These are phyloP conservation scores for Centaurea solstitialis DNA, from an alignment of 129 eudicot genomes.

Conservation along the genomic window DNA sequence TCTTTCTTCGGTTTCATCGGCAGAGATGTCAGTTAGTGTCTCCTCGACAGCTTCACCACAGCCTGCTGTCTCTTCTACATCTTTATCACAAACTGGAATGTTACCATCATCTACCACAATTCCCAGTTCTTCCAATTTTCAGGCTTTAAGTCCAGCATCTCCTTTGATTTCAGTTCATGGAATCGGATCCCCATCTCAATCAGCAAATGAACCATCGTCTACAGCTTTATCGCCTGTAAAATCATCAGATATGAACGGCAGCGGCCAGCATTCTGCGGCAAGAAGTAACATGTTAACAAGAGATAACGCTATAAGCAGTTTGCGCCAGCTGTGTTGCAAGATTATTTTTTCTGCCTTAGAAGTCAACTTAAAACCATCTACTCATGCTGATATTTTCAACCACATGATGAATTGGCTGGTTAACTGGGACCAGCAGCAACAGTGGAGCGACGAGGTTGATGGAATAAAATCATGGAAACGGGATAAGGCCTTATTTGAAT, in stretches of 20 bases:
- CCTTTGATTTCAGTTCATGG: slow-evolving; percentile 85
- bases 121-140: slow-evolving; percentile 67
- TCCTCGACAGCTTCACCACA: slow-evolving; percentile 55
- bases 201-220: slow-evolving; percentile 79
- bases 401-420: slow-evolving; percentile 94
- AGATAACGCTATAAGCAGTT: slow-evolving; percentile 82
- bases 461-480: slow-evolving; percentile 67
- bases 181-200: slow-evolving; percentile 90
- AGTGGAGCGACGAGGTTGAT: slow-evolving; percentile 69
- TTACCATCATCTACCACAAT: slow-evolving; percentile 51
- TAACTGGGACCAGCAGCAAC: slow-evolving; percentile 91
- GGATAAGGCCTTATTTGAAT: slow-evolving; percentile 77
- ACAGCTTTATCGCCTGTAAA: slow-evolving; percentile 65
- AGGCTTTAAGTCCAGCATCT: slow-evolving; percentile 83
- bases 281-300: slow-evolving; percentile 44
- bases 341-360: slow-evolving; percentile 73
- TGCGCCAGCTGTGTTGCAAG: slow-evolving; percentile 92
- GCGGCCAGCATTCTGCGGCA: slow-evolving; percentile 46
- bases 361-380: slow-evolving; percentile 77
- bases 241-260: slow-evolving; percentile 51
- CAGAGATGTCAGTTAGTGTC: slow-evolving; percentile 58
- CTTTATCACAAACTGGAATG: slow-evolving; percentile 71
- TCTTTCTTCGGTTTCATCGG: slow-evolving; percentile 84
- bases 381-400: slow-evolving; percentile 80
- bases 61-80: slow-evolving; percentile 56